phyloP scores from a whole-genome alignment of 108 stramenopile genomes.

The Discostella pseudostelligera region DNA sequence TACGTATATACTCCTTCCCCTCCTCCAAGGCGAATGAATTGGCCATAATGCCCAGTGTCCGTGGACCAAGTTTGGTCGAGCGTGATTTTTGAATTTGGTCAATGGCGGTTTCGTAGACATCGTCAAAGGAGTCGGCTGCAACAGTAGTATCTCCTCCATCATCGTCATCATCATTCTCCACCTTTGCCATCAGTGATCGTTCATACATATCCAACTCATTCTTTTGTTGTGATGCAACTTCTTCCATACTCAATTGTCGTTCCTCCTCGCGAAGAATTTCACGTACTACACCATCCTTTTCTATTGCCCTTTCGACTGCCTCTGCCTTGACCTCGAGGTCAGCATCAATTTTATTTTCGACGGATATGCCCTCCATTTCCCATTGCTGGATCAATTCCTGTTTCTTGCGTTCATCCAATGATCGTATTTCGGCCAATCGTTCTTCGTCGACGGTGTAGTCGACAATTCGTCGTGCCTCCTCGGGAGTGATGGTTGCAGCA shows the following conservation, averaged over 20 bases:
- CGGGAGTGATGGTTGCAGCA: neutral
- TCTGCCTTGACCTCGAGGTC: neutral
- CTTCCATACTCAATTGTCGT: too few species aligned
- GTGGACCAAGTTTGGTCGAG: constrained; percentile 10
- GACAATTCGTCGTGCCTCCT: constrained; percentile 11
- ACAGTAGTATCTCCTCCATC: neutral
- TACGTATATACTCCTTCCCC: constrained; percentile 9
- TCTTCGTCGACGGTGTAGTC: constrained; percentile 24
- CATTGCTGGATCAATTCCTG: constrained; percentile 2
- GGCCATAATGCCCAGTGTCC: constrained; percentile 24
- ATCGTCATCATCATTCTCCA: neutral
- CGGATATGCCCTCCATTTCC: neutral
- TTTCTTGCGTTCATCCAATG: neutral
- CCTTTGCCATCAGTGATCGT: neutral
- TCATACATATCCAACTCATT: neutral
- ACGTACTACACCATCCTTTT: constrained; percentile 4
- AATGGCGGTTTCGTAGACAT: constrained; percentile 6
- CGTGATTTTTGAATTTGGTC: constrained; percentile 14
- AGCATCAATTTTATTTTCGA: neutral
- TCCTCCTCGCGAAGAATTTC: constrained; percentile 1
- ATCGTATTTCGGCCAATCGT: neutral
- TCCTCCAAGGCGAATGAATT: constrained; percentile 41
- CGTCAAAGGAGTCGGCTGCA: constrained; percentile 9
- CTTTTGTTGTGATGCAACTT: too few species aligned
- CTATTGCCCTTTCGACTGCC: neutral